Evolutionary conservation across 2,329 filamentous ascomycete species (phyloP).

Genomic region (Exophiala xenobiotica): DNA sequence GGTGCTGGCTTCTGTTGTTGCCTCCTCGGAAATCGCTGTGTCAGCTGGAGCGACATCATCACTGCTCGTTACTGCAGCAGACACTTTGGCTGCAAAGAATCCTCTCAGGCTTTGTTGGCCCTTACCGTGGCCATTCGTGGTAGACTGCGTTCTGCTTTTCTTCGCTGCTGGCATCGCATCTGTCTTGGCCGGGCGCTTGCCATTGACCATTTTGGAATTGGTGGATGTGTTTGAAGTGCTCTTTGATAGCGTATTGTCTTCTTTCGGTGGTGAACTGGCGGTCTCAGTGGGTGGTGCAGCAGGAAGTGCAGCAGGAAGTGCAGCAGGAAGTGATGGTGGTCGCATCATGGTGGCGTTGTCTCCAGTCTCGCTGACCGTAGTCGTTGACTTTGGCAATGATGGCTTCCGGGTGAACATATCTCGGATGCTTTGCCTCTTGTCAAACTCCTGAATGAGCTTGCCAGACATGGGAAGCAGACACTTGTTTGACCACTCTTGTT

Average conservation of each 20-base stretch:
- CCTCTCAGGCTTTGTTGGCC: conserved; percentile 68
- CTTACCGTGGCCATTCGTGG: conserved; percentile 38
- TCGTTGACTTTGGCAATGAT: conserved; percentile 25
- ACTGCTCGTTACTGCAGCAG: conserved; percentile 16
- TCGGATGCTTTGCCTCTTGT: conserved; percentile 78
- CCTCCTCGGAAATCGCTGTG: background rate
- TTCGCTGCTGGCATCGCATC: conserved; percentile 44
- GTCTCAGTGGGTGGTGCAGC: background rate
- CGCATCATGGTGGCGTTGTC: background rate
- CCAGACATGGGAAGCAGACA: conserved; percentile 74
- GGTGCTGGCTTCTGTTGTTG: background rate
- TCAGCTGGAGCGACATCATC: conserved; percentile 6
- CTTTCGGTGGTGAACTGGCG: background rate
- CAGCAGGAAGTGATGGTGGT: background rate
- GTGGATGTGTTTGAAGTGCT: conserved; percentile 6
- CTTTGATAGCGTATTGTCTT: background rate
- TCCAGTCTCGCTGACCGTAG: conserved; percentile 2
- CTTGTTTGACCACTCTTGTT: conserved; percentile 65
- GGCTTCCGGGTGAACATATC: conserved; percentile 81
- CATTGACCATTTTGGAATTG: conserved; percentile 26
- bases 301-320: no score
- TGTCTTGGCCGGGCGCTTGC: conserved; percentile 42
- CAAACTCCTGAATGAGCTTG: conserved; percentile 82
- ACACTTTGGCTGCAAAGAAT: conserved; percentile 69
- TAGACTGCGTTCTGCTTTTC: conserved; percentile 45